A percentile compares a stretch with the other conserved stretches of the same genome.
Evolutionary conservation across 805 yeast species (phyloP).

Genomic region (Saccharomycodes ludwigii): DNA sequence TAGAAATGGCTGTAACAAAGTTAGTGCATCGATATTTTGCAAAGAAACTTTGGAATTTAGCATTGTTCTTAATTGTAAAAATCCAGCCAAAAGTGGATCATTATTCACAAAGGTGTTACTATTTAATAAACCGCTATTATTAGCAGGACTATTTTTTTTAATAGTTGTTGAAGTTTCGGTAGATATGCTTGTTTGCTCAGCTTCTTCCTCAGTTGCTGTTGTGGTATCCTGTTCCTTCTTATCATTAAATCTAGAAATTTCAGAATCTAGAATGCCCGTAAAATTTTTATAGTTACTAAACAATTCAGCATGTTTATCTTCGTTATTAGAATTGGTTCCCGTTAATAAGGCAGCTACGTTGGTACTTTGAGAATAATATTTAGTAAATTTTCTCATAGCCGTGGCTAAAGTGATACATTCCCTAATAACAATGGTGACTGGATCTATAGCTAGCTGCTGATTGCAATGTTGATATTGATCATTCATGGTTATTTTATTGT

Average conservation of each 20-base stretch:
- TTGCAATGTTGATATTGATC: neutral
- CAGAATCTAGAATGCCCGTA: neutral
- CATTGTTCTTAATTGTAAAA: constrained; percentile 66
- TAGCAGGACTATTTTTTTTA: no score
- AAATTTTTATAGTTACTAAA: neutral
- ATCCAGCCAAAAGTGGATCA: constrained; percentile 64
- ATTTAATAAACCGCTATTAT: no score
- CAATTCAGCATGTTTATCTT: neutral
- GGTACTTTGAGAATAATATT: constrained; percentile 48
- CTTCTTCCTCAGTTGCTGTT: no score
- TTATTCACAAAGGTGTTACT: no score
- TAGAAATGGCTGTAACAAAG: constrained; percentile 77
- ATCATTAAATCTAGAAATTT: no score
- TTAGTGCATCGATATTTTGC: constrained; percentile 51
- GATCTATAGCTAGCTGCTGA: constrained; percentile 40
- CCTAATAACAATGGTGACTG: constrained; percentile 70
- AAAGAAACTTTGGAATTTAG: constrained; percentile 43
- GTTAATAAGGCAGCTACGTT: constrained; percentile 82
- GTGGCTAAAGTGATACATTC: constrained; percentile 81
- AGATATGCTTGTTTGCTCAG: no score
- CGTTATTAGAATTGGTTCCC: constrained; percentile 29
- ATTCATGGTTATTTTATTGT: neutral
- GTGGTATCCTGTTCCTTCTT: no score
- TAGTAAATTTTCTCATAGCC: constrained; percentile 79
- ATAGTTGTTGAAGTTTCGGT: no score